phyloP scores from a whole-genome alignment of 495 filamentous ascomycete species.

The Daldinia caldariorum region DNA sequence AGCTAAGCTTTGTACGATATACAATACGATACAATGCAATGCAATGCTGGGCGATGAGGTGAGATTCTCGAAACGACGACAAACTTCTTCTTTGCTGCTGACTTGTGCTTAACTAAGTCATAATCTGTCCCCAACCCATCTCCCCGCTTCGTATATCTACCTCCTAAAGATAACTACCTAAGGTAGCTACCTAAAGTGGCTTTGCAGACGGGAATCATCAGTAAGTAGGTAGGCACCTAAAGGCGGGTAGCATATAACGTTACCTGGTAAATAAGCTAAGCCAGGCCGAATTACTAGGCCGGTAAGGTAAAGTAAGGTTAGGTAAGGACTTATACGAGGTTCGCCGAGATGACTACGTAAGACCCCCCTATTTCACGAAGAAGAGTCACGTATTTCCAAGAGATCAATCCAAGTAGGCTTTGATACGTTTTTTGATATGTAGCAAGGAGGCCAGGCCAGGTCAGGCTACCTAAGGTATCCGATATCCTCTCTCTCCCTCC shows the following conservation, averaged over 20 bases:
- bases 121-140: background rate
- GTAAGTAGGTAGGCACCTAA: too few species aligned
- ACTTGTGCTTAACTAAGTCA: background rate
- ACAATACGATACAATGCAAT: too few species aligned
- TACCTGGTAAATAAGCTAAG: background rate
- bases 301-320: background rate
- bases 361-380: background rate
- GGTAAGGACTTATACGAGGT: background rate
- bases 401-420: constrained; percentile 14
- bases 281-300: background rate
- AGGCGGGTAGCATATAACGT: background rate
- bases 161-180: background rate
- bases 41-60: background rate
- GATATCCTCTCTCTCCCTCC: constrained; percentile 15
- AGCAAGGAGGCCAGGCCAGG: constrained; percentile 1
- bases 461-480: too few species aligned
- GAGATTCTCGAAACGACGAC: background rate
- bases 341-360: background rate
- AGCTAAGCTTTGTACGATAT: too few species aligned
- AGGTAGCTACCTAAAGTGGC: too few species aligned
- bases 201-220: background rate
- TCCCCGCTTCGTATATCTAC: too few species aligned
- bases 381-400: background rate
- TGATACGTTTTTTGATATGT: constrained; percentile 37
- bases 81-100: background rate